These are phyloP conservation scores for Ceratobasidium sp. DNA, from an alignment of 1,284 basidiomycete species.

Conservation along the genomic window DNA sequence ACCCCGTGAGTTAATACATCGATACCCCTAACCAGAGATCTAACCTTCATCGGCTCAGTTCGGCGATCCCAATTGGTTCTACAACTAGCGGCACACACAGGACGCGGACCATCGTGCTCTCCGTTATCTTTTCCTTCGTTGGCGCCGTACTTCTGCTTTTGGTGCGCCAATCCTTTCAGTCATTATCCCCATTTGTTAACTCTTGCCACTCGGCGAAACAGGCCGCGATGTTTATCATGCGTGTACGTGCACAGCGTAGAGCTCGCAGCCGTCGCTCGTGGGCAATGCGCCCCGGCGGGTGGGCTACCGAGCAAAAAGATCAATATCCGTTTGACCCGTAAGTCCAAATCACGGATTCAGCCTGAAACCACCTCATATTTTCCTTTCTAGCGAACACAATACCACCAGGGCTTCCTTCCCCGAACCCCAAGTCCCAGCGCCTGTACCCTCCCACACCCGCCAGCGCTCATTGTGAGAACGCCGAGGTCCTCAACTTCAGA, in stretches of 20 bases:
- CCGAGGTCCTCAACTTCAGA: constrained; percentile 2
- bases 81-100: not conserved
- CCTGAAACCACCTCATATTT: not conserved
- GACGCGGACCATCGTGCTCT: constrained; percentile 30
- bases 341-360: not conserved
- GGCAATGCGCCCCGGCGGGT: constrained; percentile 16
- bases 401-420: not conserved
- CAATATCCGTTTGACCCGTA: constrained; percentile 14
- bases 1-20: not conserved
- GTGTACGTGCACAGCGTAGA: constrained; percentile 23
- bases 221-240: constrained; percentile 31
- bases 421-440: constrained; percentile 35
- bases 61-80: not conserved
- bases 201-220: not conserved
- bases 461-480: constrained; percentile 29
- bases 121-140: constrained; percentile 29
- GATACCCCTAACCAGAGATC: not conserved
- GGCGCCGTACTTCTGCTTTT: constrained; percentile 24
- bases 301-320: constrained; percentile 20
- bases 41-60: constrained; percentile 1
- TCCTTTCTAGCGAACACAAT: constrained; percentile 4
- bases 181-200: not conserved
- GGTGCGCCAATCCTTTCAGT: not conserved
- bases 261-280: constrained; percentile 20
- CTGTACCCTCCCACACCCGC: constrained; percentile 29